These are phyloP conservation scores for Microbotryomycetes sp. DNA, from an alignment of 1,284 basidiomycete species.

Conservation along the genomic window DNA sequence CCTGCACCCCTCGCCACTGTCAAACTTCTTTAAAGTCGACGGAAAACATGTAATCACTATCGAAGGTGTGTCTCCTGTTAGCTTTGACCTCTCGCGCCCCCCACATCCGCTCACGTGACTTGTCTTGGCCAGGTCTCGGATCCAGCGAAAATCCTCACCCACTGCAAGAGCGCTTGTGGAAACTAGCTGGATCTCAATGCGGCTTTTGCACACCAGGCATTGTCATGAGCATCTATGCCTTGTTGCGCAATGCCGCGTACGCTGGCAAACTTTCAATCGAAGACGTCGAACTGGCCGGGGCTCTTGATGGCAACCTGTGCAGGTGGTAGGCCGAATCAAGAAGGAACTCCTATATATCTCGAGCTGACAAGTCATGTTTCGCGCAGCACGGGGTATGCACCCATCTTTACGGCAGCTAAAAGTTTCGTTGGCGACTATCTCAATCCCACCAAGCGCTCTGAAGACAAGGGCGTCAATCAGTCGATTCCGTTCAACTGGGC, in stretches of 20 bases:
- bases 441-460: not conserved
- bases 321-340: slow-evolving; percentile 26
- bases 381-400: slow-evolving; percentile 33
- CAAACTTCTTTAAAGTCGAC: slow-evolving; percentile 34
- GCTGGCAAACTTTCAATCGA: slow-evolving; percentile 36
- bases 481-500: slow-evolving; percentile 31
- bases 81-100: not conserved
- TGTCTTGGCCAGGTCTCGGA: slow-evolving; percentile 36
- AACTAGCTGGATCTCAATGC: slow-evolving; percentile 42
- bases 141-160: slow-evolving; percentile 41
- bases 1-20: not conserved
- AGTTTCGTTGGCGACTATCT: slow-evolving; percentile 34
- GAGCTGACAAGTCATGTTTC: not conserved
- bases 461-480: slow-evolving; percentile 16
- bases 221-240: slow-evolving; percentile 43
- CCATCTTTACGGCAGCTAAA: slow-evolving; percentile 37
- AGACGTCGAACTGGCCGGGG: slow-evolving; percentile 41
- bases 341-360: not conserved
- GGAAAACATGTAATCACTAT: slow-evolving; percentile 44
- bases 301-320: slow-evolving; percentile 44
- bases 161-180: slow-evolving; percentile 42
- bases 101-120: not conserved
- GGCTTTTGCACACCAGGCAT: slow-evolving; percentile 41
- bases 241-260: slow-evolving; percentile 39
- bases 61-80: slow-evolving; percentile 23